Percentiles rank a stretch among this genome's conserved stretches.
phyloP scores from a whole-genome alignment of 2,329 filamentous ascomycete genomes.

The Aurifilum marmelostoma region DNA sequence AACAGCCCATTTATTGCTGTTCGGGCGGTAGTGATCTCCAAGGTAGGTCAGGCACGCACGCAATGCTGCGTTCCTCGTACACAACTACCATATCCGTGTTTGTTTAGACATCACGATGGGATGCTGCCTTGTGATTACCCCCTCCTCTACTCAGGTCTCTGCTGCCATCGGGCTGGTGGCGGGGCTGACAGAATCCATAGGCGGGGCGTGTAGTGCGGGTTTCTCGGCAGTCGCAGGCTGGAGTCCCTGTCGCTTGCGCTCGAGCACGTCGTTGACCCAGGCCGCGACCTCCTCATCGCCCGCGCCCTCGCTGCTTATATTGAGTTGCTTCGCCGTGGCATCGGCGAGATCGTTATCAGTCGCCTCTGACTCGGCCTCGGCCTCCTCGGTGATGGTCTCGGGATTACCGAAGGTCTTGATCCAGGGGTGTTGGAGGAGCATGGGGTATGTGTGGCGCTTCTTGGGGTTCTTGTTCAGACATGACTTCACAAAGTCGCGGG shows the following conservation, averaged over 20 bases:
- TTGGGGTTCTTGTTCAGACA: slow-evolving; percentile 93
- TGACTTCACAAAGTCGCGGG: slow-evolving; percentile 83
- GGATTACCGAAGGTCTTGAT: slow-evolving; percentile 75
- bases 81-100: background rate
- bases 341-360: slow-evolving; percentile 41
- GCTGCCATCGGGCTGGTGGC: slow-evolving; percentile 43
- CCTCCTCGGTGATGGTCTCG: slow-evolving; percentile 71
- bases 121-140: background rate
- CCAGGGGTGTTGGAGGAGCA: slow-evolving; percentile 90
- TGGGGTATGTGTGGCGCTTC: slow-evolving; percentile 89
- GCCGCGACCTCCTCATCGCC: slow-evolving; percentile 81
- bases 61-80: background rate
- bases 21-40: background rate
- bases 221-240: slow-evolving; percentile 51
- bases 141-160: background rate
- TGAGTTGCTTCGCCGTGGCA: slow-evolving; percentile 30
- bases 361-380: slow-evolving; percentile 62
- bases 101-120: background rate
- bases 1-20: background rate
- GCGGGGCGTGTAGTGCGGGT: slow-evolving; percentile 86
- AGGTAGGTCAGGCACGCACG: background rate
- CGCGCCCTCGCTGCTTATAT: slow-evolving; percentile 41
- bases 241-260: slow-evolving; percentile 63
- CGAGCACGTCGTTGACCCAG: slow-evolving; percentile 78
- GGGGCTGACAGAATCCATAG: slow-evolving; percentile 73